phyloP scores from a whole-genome alignment of 1,284 basidiomycete genomes.

The Moesziomyces sp. region DNA sequence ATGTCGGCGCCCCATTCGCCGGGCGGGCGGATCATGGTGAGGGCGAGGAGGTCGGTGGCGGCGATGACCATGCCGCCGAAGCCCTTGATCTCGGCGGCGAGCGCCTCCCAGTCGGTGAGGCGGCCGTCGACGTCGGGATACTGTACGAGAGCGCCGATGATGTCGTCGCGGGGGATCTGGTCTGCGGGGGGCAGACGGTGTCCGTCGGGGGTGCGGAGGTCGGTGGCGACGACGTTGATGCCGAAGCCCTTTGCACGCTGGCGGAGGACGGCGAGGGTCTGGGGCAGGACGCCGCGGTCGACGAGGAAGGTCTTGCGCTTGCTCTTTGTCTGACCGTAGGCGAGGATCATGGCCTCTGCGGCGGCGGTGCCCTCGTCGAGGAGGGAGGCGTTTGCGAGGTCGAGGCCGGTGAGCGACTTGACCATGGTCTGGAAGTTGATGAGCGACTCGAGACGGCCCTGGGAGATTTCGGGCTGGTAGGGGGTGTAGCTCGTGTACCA shows the following conservation, averaged over 20 bases:
- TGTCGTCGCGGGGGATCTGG: conserved; percentile 55
- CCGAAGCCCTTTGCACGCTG: conserved; percentile 66
- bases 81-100: conserved; percentile 80
- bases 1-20: conserved; percentile 99
- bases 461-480: conserved; percentile 87
- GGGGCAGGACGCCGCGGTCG: conserved; percentile 63
- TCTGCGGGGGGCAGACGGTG: conserved; percentile 57
- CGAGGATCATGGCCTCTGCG: conserved; percentile 66
- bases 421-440: conserved; percentile 98
- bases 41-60: conserved; percentile 89
- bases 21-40: conserved; percentile 92
- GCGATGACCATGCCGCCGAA: conserved; percentile 82
- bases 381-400: conserved; percentile 73
- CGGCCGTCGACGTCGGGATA: conserved; percentile 87
- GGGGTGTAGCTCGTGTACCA: conserved; percentile 99
- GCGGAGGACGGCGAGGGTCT: conserved; percentile 64
- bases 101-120: conserved; percentile 79
- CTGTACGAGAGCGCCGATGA: conserved; percentile 84
- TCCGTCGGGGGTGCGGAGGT: conserved; percentile 57
- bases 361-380: conserved; percentile 67
- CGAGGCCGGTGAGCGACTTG: conserved; percentile 91
- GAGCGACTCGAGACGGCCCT: conserved; percentile 91
- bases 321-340: conserved; percentile 53
- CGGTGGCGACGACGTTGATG: conserved; percentile 59
- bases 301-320: conserved; percentile 65